Conservation (phyloP, 768 basidiomycete species). For the Coprinellus micaceus region DNA sequence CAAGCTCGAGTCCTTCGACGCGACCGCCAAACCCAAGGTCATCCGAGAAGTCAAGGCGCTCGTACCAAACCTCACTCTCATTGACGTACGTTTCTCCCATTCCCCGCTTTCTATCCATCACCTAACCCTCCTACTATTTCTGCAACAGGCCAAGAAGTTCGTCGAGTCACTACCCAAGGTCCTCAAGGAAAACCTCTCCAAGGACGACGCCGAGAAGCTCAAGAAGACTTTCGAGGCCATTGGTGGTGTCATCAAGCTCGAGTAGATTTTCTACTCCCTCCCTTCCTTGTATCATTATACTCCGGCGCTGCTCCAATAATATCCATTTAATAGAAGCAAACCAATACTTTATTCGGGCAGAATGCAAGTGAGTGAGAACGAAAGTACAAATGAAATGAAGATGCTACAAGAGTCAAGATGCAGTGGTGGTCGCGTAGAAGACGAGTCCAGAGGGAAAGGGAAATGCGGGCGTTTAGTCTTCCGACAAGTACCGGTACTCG, state of each 20-base stretch:
- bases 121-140: constrained; percentile 3
- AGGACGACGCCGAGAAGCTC: constrained; percentile 98
- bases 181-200: constrained; percentile 90
- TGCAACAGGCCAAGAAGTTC: constrained; percentile 92
- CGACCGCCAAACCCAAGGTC: constrained; percentile 89
- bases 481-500: constrained; percentile 91
- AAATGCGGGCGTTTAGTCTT: constrained; percentile 54
- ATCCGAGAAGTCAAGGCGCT: constrained; percentile 97
- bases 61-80: constrained; percentile 92
- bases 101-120: not conserved
- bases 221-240: constrained; percentile 85
- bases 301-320: constrained; percentile 12
- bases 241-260: constrained; percentile 84
- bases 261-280: constrained; percentile 41
- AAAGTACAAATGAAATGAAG: constrained; percentile 19
- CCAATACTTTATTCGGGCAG: constrained; percentile 3
- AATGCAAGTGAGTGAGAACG: constrained; percentile 12
- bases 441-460: not conserved
- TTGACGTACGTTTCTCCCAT: constrained; percentile 67
- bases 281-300: constrained; percentile 16
- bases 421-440: constrained; percentile 7
- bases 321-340: constrained; percentile 10
- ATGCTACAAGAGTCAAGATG: constrained; percentile 10
- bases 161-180: constrained; percentile 92
- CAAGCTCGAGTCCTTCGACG: constrained; percentile 91